These are phyloP conservation scores for Leccinum disarticulatum DNA, from an alignment of 768 basidiomycete species.

Conservation along the genomic window DNA sequence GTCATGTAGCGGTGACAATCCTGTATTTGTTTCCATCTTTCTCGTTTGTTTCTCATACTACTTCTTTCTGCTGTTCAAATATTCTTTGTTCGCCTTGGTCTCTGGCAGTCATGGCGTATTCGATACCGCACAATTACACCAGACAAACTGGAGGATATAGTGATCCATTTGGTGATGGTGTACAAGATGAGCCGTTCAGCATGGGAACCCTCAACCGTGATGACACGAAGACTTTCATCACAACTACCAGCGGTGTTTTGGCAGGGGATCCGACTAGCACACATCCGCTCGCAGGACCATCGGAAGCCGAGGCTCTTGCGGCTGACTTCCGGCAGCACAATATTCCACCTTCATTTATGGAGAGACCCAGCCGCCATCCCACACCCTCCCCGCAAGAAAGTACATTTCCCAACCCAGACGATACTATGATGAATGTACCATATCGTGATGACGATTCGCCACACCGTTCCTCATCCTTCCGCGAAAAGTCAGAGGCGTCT, in stretches of 20 bases:
- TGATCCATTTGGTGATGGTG: constrained; percentile 31
- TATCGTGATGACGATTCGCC: constrained; percentile 28
- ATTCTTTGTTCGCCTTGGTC: constrained; percentile 15
- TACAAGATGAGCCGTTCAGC: constrained; percentile 24
- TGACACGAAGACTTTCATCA: constrained; percentile 21
- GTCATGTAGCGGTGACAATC: not conserved
- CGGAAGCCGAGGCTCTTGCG: constrained; percentile 26
- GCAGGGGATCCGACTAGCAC: constrained; percentile 10
- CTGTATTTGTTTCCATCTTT: not conserved
- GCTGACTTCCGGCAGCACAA: constrained; percentile 27
- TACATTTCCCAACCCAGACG: constrained; percentile 1
- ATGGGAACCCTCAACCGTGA: constrained; percentile 10
- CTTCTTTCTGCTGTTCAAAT: constrained; percentile 3
- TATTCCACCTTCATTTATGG: constrained; percentile 15
- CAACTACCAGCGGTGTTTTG: constrained; percentile 23
- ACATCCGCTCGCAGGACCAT: constrained; percentile 9
- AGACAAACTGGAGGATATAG: constrained; percentile 11
- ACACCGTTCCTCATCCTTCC: constrained; percentile 12
- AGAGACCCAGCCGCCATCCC: constrained; percentile 14
- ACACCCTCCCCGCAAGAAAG: constrained; percentile 16
- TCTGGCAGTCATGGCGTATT: constrained; percentile 29
- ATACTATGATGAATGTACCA: constrained; percentile 8
- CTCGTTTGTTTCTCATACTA: not conserved
- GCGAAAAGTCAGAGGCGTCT: constrained; percentile 31
- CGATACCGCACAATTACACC: constrained; percentile 8